Base-by-base conservation (phyloP, 2,329 filamentous ascomycete genomes). In the Colletotrichum tofieldiae region DNA sequence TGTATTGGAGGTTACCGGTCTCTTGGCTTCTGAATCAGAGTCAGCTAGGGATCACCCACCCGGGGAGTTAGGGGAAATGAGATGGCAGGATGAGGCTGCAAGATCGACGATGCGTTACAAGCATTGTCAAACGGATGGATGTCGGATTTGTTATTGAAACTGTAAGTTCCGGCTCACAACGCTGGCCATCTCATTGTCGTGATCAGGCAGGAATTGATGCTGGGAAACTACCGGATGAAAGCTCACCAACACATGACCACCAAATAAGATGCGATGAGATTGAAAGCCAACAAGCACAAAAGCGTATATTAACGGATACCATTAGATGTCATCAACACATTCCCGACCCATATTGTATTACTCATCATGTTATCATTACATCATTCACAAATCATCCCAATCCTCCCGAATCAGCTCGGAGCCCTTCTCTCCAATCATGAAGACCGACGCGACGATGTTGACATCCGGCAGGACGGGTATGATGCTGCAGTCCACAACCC, bases 401-500 rank as follows among this genome's bases (percentile, higher is more conserved):
- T 80, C 78, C 51, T 79, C 76, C 29, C 78, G 56, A 26, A 80
- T 79, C 74, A 80, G 75, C 20, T 76, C 67, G 3, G 78, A 77
- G 7, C 74, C 80, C 73, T 81, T 81, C 70, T 81, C 80, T 1
- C 77, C 79, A 67, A 81, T 79, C 73, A 75, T 75, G 52, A 54
- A 75, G 18, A 75, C 73, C 1, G 64, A 55, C 16, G 45, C 73
- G 3, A 75, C 72, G n/a, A 75, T 78, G 70, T 83, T 83, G 3
- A 81, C 81, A 12, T 78, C 72, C 2, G 84, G 84, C 54, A 84
- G 79, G 49, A 86, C 75, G 9, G 86, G 86, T 41, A 86, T 83
- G 47, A 87, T 80, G 39, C 83, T 84, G 18, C 84, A 83, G 75
- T 87, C 86, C 1, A 85, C 84, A 29, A 87, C 78, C 14, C 86